Evolutionary conservation across 257 asterid species (phyloP).

Genomic region (Salvia splendens): DNA sequence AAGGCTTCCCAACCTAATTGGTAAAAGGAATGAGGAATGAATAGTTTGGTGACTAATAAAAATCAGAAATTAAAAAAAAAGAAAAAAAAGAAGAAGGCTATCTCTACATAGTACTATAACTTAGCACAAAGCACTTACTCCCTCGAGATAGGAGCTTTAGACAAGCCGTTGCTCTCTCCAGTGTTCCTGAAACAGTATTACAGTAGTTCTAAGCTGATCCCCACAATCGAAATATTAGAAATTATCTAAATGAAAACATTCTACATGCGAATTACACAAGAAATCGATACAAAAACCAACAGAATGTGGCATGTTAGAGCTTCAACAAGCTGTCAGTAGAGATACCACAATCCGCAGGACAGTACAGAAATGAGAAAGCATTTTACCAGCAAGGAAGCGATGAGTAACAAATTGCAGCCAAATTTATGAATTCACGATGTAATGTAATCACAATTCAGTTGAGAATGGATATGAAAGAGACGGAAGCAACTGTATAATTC

Average conservation of each 20-base stretch:
- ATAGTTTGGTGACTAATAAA: slow-evolving; percentile 29
- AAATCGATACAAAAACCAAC: neutral
- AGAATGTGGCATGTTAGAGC: neutral
- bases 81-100: no score
- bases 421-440: neutral
- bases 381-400: neutral
- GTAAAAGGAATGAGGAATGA: slow-evolving; percentile 28
- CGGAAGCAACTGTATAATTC: neutral
- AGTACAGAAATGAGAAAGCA: neutral
- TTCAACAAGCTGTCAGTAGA: slow-evolving; percentile 4
- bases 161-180: slow-evolving; percentile 38
- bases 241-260: neutral
- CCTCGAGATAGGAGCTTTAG: slow-evolving; percentile 29
- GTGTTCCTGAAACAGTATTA: slow-evolving; percentile 31
- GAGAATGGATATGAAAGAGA: neutral
- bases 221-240: neutral
- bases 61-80: neutral
- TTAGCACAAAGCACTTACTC: slow-evolving; percentile 35
- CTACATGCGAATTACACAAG: neutral
- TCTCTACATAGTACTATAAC: neutral
- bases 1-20: slow-evolving; percentile 47
- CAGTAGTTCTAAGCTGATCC: no score
- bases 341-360: neutral
- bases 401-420: neutral
- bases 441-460: neutral